These are phyloP conservation scores for Ascochyta pisi DNA, from an alignment of 2,329 filamentous ascomycete genomes.

Conservation along the genomic window DNA sequence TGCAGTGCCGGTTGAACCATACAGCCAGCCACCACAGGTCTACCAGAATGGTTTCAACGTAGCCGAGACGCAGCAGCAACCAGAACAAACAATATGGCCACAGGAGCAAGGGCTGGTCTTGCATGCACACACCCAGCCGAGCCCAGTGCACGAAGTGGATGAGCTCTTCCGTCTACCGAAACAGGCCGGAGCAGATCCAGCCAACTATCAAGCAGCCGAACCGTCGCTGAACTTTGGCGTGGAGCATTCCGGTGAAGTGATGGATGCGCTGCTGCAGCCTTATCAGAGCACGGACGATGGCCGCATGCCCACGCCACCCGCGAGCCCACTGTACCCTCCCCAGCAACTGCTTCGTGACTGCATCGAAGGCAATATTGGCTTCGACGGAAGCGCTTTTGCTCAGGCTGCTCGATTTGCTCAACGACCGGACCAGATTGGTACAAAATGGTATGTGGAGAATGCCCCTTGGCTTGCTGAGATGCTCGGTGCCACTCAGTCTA, in stretches of 20 bases:
- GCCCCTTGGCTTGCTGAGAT: slow-evolving; percentile 6
- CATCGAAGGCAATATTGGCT: slow-evolving; percentile 6
- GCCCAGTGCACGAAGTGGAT: not conserved
- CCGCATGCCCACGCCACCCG: not conserved
- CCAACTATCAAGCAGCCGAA: not conserved
- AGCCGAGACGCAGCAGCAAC: not conserved
- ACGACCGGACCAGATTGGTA: not conserved
- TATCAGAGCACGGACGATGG: not conserved
- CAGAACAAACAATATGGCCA: not conserved
- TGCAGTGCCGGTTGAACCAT: not conserved
- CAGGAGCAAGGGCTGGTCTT: too few species aligned
- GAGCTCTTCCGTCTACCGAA: not conserved
- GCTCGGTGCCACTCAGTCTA: not conserved
- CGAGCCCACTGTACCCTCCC: not conserved
- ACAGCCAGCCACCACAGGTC: not conserved
- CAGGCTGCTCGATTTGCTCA: slow-evolving; percentile 17
- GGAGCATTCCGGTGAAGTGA: not conserved
- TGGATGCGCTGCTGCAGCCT: not conserved
- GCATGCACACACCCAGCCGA: too few species aligned
- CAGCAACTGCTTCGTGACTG: slow-evolving; percentile 16
- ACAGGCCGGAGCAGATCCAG: not conserved
- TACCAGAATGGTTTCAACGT: not conserved
- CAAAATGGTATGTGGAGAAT: slow-evolving; percentile 13
- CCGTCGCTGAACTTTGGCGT: not conserved
- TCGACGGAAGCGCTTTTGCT: slow-evolving; percentile 17